Base-by-base conservation (phyloP, 2,329 filamentous ascomycete species). In the Aureobasidium lini region DNA sequence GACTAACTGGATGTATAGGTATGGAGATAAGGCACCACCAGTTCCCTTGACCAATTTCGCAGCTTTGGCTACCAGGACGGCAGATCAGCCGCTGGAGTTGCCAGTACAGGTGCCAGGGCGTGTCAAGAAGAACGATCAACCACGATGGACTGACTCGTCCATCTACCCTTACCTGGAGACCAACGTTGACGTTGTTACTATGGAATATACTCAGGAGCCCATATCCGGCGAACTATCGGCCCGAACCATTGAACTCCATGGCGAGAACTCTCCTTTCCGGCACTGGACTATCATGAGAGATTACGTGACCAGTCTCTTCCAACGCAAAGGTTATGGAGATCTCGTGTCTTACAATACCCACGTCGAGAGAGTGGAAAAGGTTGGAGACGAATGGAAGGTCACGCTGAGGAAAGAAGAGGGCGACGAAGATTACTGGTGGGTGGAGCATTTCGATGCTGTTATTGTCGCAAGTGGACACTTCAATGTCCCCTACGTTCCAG, bases 141-240 rank as follows among this genome's bases (percentile, higher is more conserved):
- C 78, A 16, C 79, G 82, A 2, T 84, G 80, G 65, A 70, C 75
- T 11, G 82, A 85, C 61, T 82, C 83, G 0, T 81, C 81, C 0
- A 76, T 86, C 16, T 87, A 87, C 63, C 81, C 82, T 0, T 79
- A 81, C 18, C 71, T 87, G n/a, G 82, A 87, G 66, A 87, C 84
- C 2, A 88, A 88, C 63, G 80, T 88, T 44, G 79, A 82, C 62
- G 74, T 75, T 6, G 66, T 77, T 1, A 75, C 82, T 0, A 88
- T 88, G 85, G 75, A 78, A 15, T 88, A 82, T 68, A 80, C 77
- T 0, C 76, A 82, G 61, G 82, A 85, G 57, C 73, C 76, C 0
- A 81, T 85, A 13, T 77, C 82, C 0, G 67, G 68, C 0, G 69
- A 75, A 44, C 68, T 72, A 29, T 76, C 74, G 13, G 64, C 76